phyloP scores from a whole-genome alignment of 768 basidiomycete genomes.

The Agaricus sinodeliciosus region DNA sequence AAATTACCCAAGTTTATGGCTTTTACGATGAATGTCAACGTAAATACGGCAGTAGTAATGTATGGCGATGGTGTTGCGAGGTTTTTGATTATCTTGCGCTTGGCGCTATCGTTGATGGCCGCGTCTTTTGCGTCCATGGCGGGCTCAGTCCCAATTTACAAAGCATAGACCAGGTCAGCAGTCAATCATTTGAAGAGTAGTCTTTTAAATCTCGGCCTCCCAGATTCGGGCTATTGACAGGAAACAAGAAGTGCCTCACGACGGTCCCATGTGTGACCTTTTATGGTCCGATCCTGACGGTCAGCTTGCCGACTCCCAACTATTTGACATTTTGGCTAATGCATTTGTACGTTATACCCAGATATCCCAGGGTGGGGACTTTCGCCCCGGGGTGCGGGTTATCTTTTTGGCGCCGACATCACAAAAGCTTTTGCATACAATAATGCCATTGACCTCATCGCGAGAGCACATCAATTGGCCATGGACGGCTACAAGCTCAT shows the following conservation, averaged over 20 bases:
- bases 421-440: slow-evolving; percentile 85
- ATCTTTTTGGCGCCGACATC: slow-evolving; percentile 89
- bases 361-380: slow-evolving; percentile 95
- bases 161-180: slow-evolving; percentile 78
- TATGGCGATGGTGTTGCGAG: slow-evolving; percentile 98
- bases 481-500: slow-evolving; percentile 98
- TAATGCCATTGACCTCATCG: slow-evolving; percentile 92
- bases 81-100: slow-evolving; percentile 96
- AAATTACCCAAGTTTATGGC: slow-evolving; percentile 94
- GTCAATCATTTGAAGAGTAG: not conserved
- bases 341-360: slow-evolving; percentile 17
- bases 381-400: slow-evolving; percentile 96
- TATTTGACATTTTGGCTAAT: not conserved
- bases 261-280: slow-evolving; percentile 97
- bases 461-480: slow-evolving; percentile 93
- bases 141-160: slow-evolving; percentile 88
- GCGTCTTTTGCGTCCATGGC: slow-evolving; percentile 97
- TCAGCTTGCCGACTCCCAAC: slow-evolving; percentile 25
- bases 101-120: slow-evolving; percentile 93
- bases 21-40: slow-evolving; percentile 96
- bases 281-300: slow-evolving; percentile 99
- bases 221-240: slow-evolving; percentile 93
- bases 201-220: not conserved
- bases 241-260: slow-evolving; percentile 97
- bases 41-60: slow-evolving; percentile 90